A percentile compares a stretch with the other conserved stretches of the same genome.
phyloP scores from a whole-genome alignment of 1,284 basidiomycete species.

The Microbotryomycetes sp. region DNA sequence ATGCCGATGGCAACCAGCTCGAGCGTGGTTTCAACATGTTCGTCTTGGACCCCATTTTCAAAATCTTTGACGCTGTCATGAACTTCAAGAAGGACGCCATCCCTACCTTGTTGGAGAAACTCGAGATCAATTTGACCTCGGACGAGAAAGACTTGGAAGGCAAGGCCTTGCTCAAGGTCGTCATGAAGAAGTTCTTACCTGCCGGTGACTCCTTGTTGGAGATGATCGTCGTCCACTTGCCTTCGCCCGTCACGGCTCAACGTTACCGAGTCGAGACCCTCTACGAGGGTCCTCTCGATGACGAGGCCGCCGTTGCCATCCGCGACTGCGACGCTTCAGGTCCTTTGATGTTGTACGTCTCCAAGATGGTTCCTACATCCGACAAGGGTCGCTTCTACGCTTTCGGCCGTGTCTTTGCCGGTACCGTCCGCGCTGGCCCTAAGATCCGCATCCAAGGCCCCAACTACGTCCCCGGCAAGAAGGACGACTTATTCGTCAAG shows the following conservation, averaged over 20 bases:
- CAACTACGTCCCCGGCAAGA: conserved; percentile 98
- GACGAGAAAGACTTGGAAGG: conserved; percentile 95
- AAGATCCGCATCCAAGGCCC: conserved; percentile 99
- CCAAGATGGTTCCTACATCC: conserved; percentile 99
- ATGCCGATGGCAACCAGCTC: conserved; percentile 77
- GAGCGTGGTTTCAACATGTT: conserved; percentile 61
- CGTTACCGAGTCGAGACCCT: conserved; percentile 98
- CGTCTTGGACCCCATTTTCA: conserved; percentile 99
- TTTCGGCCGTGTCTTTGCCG: conserved; percentile 99
- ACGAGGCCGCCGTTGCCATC: conserved; percentile 97
- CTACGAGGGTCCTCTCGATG: conserved; percentile 99
- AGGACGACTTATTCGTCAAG: conserved; percentile 98
- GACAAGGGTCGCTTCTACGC: conserved; percentile 99
- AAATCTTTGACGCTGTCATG: conserved; percentile 98
- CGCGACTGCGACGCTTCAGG: conserved; percentile 96
- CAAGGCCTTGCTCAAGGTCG: conserved; percentile 91
- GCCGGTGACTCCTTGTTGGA: conserved; percentile 97
- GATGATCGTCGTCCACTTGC: conserved; percentile 99
- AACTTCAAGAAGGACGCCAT: conserved; percentile 98
- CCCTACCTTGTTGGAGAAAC: conserved; percentile 83
- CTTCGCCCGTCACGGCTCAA: conserved; percentile 94
- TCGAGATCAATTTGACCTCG: conserved; percentile 81
- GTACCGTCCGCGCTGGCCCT: conserved; percentile 90
- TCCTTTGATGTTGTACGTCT: conserved; percentile 97
- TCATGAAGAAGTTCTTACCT: conserved; percentile 99